phyloP scores from a whole-genome alignment of 768 basidiomycete genomes.

The Tylopilus intermedius region DNA sequence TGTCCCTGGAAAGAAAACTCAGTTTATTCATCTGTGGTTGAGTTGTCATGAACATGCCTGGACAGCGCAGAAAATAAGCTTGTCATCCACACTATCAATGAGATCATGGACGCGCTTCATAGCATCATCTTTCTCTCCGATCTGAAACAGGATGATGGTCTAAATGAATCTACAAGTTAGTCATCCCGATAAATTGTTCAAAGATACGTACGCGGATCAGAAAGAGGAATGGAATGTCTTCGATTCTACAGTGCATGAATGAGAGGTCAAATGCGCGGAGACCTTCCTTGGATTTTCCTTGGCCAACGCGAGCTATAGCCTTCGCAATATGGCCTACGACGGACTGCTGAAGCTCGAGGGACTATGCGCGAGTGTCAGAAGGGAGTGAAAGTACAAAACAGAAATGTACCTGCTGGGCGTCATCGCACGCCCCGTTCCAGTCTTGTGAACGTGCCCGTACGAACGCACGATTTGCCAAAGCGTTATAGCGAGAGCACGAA shows the following conservation, averaged over 20 bases:
- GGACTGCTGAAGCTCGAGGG: constrained; percentile 8
- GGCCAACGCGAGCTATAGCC: constrained; percentile 12
- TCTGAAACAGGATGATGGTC: constrained; percentile 10
- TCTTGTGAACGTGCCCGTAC: constrained; percentile 8
- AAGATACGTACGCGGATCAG: constrained; percentile 11
- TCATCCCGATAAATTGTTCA: not conserved
- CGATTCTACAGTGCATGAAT: constrained; percentile 7
- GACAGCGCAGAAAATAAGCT: not conserved
- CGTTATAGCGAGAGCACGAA: not conserved
- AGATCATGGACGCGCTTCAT: constrained; percentile 11
- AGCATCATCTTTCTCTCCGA: constrained; percentile 12
- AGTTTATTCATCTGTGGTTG: not conserved
- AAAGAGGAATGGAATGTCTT: constrained; percentile 11
- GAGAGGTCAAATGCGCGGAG: constrained; percentile 14
- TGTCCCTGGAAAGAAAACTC: constrained; percentile 8
- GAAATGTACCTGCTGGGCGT: constrained; percentile 6
- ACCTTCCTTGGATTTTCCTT: constrained; percentile 7
- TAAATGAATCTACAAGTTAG: not conserved
- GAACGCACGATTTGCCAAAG: constrained; percentile 9
- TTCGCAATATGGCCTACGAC: constrained; percentile 14
- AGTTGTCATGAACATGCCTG: constrained; percentile 5
- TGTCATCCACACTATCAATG: constrained; percentile 9
- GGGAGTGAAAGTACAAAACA: not conserved
- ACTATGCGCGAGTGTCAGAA: constrained; percentile 2
- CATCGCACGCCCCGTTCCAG: constrained; percentile 7